phyloP scores from a whole-genome alignment of 2,329 filamentous ascomycete genomes.

The Apiospora hydei region DNA sequence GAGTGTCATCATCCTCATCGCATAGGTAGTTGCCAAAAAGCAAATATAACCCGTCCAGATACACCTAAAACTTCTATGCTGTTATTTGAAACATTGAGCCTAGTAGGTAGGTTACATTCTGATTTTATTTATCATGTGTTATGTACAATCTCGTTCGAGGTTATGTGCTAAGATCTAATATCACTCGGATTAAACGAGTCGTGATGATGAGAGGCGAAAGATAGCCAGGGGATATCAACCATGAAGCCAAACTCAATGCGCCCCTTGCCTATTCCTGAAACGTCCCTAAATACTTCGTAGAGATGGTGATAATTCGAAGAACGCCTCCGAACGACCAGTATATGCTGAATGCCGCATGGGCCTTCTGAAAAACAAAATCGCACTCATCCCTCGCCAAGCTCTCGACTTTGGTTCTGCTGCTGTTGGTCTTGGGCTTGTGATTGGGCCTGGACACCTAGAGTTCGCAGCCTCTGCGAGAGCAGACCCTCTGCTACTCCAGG shows the following conservation, averaged over 20 bases:
- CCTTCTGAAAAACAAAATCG: no score
- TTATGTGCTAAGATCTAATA: background rate
- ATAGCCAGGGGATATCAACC: background rate
- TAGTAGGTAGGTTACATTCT: background rate
- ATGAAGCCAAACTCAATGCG: background rate
- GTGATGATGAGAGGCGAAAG: background rate
- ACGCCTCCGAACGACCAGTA: background rate
- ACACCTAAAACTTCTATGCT: background rate
- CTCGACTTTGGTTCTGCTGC: background rate
- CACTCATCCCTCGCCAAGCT: background rate
- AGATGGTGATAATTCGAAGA: background rate
- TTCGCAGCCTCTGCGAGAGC: constrained; percentile 72
- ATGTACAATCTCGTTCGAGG: background rate
- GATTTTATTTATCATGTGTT: background rate
- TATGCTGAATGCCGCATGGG: background rate
- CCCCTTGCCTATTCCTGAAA: background rate
- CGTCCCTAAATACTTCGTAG: background rate
- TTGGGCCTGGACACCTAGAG: constrained; percentile 56
- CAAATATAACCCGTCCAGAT: no score
- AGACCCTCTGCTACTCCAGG: constrained; percentile 67
- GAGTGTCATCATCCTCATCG: background rate
- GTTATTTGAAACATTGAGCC: background rate
- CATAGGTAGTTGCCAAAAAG: background rate
- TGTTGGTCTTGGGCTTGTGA: background rate
- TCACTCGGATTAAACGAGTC: background rate